Conservation (phyloP, 106 monocot genomes). For the Gastrodia elata region DNA sequence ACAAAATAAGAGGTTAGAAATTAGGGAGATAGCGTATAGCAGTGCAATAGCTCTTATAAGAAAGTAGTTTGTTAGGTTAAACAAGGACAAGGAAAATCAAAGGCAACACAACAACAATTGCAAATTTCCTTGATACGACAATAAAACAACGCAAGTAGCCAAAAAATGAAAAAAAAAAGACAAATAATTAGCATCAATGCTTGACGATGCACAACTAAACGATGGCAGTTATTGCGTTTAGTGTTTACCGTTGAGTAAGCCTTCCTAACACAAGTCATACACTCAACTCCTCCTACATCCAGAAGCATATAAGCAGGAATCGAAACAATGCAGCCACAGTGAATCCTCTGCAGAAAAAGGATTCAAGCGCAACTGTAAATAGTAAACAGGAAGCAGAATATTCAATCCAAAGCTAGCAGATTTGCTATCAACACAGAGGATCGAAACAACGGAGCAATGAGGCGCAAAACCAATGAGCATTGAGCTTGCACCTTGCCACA, state of each 20-base stretch:
- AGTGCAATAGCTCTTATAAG: neutral
- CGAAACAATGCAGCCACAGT: conserved; percentile 64
- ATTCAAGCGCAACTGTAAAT: neutral
- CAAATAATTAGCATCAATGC: neutral
- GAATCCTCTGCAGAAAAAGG: conserved; percentile 28
- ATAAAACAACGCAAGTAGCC: neutral
- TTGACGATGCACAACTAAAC: neutral
- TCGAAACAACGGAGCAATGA: no score
- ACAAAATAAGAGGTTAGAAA: no score
- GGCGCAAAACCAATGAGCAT: neutral
- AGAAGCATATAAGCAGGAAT: conserved; percentile 27
- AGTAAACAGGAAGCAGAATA: neutral
- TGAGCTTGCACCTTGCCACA: conserved; percentile 38
- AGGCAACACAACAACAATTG: neutral
- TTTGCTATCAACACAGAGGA: neutral
- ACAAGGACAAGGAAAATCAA: neutral
- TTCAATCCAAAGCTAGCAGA: neutral
- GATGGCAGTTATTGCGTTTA: neutral
- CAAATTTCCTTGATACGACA: neutral
- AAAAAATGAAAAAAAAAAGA: neutral
- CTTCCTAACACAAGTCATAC: conserved; percentile 40
- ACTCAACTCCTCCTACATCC: conserved; percentile 58
- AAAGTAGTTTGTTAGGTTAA: neutral
- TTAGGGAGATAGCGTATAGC: neutral
- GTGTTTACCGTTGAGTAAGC: conserved; percentile 22